Evolutionary conservation across 768 basidiomycete species (phyloP).

Genomic region (Neoboletus subvelutipes): DNA sequence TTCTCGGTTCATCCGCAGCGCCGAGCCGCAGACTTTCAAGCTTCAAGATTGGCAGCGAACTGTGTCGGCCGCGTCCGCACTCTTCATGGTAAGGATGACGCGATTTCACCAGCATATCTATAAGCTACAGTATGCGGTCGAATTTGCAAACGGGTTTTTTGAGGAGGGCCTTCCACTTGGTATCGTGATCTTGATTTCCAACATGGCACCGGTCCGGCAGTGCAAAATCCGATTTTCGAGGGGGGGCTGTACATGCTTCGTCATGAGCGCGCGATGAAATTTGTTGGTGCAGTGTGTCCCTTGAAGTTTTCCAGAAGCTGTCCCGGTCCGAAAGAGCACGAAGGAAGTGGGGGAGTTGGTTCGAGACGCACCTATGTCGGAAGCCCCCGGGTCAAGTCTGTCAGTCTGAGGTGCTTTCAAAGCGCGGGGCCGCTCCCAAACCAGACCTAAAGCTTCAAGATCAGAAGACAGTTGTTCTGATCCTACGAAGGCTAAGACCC

Average conservation of each 20-base stretch:
- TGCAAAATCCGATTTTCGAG: not conserved
- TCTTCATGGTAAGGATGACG: not conserved
- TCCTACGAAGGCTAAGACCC: too few relatives aligned
- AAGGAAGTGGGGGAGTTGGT: too few relatives aligned
- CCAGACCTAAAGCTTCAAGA: too few relatives aligned
- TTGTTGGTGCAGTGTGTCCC: not conserved
- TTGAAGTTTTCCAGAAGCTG: not conserved
- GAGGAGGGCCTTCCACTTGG: not conserved
- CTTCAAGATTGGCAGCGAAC: not conserved
- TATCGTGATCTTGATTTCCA: not conserved
- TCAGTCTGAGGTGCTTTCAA: not conserved
- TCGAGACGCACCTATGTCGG: not conserved
- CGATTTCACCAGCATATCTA: not conserved
- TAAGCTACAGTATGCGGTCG: not conserved
- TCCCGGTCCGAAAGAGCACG: not conserved
- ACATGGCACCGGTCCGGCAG: not conserved
- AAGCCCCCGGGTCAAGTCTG: not conserved
- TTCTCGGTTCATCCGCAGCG: not conserved
- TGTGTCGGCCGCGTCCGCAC: not conserved
- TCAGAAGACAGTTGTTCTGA: too few relatives aligned
- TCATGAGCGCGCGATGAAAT: not conserved
- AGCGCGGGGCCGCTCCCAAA: not conserved
- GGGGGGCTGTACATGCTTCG: not conserved
- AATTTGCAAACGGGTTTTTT: not conserved
- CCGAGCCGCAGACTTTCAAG: not conserved